Base-by-base conservation (phyloP, 495 filamentous ascomycete genomes). In the Diplogelasinospora grovesii region DNA sequence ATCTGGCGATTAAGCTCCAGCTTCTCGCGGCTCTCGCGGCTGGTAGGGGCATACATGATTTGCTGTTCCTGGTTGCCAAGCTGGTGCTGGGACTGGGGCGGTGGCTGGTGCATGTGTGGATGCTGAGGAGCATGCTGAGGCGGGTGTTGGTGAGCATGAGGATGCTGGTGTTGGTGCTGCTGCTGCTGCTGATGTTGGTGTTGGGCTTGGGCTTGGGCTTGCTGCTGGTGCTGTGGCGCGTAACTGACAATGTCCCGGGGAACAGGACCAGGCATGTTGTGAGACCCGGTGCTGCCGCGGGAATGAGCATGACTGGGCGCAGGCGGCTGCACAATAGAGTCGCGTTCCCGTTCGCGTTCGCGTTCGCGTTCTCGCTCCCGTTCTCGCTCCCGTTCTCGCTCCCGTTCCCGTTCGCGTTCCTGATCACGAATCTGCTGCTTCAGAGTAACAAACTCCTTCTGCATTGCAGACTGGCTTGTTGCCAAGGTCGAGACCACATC, bases 401-500 rank as follows among this genome's bases (percentile, higher is more conserved):
- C 30, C 15, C 34, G 34, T 8, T 36, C 39, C 22, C 45, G 34
- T 24, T 49, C 49, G 28, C 45, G 52, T 18, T 18, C 36, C 24
- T 54, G 52, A 18, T 61, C 53, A 22, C 35, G 34, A 5, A 50
- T 18, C 22, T 52, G 53, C 28, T 56, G 56, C 36, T 50, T 54
- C 18, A 61, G 26, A 4, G 46, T 15, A 8, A 27, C 22, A 6
- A 59, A 29, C 1, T 61, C 58, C 6, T 45, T 39, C 38, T 53
- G 43, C 28, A 59, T 51, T 48, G 71, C 71, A 11, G 70, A 56
- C 53, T 80, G 77, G 3, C 74, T 69, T 4, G 75, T 66, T 8
- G 79, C 77, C 75, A 95, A 79, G 6, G 78, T 67, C 22, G 79
- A 71, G 19, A 97, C 71, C 7, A 81, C 87, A 42, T 83, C 77